These are phyloP conservation scores for Imleria badia DNA, from an alignment of 768 basidiomycete genomes.

Conservation along the genomic window DNA sequence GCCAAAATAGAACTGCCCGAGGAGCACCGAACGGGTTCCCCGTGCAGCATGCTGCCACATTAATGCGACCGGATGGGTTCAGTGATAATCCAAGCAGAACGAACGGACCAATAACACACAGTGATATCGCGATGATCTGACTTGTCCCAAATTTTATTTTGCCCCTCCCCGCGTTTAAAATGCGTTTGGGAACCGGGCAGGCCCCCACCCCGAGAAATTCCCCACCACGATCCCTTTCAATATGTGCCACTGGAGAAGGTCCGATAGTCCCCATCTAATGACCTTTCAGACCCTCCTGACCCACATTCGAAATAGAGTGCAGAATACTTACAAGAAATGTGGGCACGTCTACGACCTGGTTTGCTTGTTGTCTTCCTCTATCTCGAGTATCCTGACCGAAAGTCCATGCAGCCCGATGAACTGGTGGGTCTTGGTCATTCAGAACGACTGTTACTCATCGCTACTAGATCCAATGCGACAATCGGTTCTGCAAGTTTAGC, in stretches of 20 bases:
- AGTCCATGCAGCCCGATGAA: constrained; percentile 51
- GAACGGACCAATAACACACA: constrained; percentile 22
- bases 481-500: constrained; percentile 71
- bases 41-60: constrained; percentile 25
- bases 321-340: constrained; percentile 59
- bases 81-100: constrained; percentile 21
- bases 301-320: constrained; percentile 47
- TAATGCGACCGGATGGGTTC: constrained; percentile 17
- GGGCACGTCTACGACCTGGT: constrained; percentile 56
- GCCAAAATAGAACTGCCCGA: constrained; percentile 33
- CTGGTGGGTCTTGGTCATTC: constrained; percentile 41
- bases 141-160: constrained; percentile 20
- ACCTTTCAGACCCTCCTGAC: constrained; percentile 15
- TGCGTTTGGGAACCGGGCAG: background rate
- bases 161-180: constrained; percentile 27
- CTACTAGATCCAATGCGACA: constrained; percentile 61
- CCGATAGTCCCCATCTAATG: constrained; percentile 19
- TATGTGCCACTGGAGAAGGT: constrained; percentile 81
- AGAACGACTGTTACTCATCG: constrained; percentile 13
- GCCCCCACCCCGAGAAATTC: constrained; percentile 7
- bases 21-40: constrained; percentile 31
- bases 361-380: constrained; percentile 23
- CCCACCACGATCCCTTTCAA: constrained; percentile 23
- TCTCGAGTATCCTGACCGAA: constrained; percentile 10
- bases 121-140: constrained; percentile 28